Base-by-base conservation (phyloP, 495 filamentous ascomycete species). In the Penicillium canescens region DNA sequence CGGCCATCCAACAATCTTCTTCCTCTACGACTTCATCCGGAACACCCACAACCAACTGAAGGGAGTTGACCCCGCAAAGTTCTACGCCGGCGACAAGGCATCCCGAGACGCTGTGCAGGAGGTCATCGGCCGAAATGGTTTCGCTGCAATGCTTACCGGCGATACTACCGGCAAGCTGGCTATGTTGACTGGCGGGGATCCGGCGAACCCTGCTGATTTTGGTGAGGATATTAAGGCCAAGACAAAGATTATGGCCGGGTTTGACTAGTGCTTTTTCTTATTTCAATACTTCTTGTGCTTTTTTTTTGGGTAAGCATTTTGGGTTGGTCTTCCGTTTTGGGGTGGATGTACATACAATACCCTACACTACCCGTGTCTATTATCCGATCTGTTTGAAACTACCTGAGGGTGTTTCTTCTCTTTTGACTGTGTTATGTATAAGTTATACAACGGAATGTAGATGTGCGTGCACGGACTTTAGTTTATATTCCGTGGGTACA, bases 1-100 rank as follows among this genome's bases (percentile, higher is more conserved):
- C 33, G 54, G 59, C 2, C 59, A 74, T 52, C 65, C 69, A 14
- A 72, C 68, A 6, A 36, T 64, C 40, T 72, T 66, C 62, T 73
- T 70, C 61, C 34, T 68, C 18, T 55, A 54, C 42, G 65, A 70
- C 56, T 73, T 71, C 51, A 46, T 70, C 59, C 59, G 57, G 42
- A 71, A 66, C 51, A 60, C 61, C n/a, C 53, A 67, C 61, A 45
- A 57, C 33, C 38, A 57, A 33, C 60, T 74, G 3, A 55, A 65
- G 42, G 13, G 18, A 11, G 49, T 71, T 37, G 64, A 74, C 55
- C 36, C 51, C 24, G 37, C 51, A 2, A 68, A 68, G 39, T 63
- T 61, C 42, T 57, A 57, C 23, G 42, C 60, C 0, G 62, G 62
- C 20, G 69, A 70, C 51, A 35, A 12, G 0, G 41, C 28, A 12